Conservation (phyloP, 192 early-diverging fungal genomes). For the Spinellus fusiger region DNA sequence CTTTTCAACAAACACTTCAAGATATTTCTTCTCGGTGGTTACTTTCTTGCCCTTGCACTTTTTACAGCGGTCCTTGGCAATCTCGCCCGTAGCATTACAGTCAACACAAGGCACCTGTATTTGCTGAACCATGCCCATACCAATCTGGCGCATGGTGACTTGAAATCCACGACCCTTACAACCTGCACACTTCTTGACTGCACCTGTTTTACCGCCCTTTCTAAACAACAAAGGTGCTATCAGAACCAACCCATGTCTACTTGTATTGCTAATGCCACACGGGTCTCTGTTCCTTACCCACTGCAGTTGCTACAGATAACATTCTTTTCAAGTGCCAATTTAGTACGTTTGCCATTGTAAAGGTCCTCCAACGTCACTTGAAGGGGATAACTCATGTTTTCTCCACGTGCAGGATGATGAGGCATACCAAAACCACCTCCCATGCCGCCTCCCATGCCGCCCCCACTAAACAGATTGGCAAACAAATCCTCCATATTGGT, state of each 20-base stretch:
- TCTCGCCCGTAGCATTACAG: conserved; percentile 81
- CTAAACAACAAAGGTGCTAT: conserved; percentile 30
- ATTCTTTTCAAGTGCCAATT: conserved; percentile 77
- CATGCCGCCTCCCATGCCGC: conserved; percentile 37
- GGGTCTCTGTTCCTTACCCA: too few species aligned
- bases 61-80: conserved; percentile 85
- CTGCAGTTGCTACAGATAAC: conserved; percentile 57
- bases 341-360: conserved; percentile 84
- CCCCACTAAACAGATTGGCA: conserved; percentile 77
- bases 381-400: conserved; percentile 64
- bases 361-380: conserved; percentile 89
- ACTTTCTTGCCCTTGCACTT: conserved; percentile 89
- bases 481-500: conserved; percentile 84
- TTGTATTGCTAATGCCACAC: not conserved
- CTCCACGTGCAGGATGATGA: conserved; percentile 37
- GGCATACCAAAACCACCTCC: conserved; percentile 31
- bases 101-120: conserved; percentile 76
- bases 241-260: not conserved
- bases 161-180: conserved; percentile 81
- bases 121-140: conserved; percentile 88
- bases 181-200: conserved; percentile 61
- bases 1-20: conserved; percentile 91
- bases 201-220: conserved; percentile 78
- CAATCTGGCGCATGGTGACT: conserved; percentile 75
- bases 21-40: conserved; percentile 76